Base-by-base conservation (phyloP, 306 rosid genomes). In the Quercus suber region DNA sequence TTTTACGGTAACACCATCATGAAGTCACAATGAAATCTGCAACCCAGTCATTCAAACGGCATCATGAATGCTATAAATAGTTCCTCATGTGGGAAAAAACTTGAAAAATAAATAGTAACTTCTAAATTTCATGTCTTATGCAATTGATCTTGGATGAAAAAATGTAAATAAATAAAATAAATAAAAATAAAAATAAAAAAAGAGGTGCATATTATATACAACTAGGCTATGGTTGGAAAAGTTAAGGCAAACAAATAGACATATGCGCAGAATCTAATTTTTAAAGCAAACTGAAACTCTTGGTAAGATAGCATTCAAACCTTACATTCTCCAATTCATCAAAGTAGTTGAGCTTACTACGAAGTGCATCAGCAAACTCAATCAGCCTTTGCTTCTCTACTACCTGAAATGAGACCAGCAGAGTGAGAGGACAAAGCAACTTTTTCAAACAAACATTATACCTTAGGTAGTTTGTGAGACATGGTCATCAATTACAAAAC, bases 281-380 rank as follows among this genome's bases (percentile, higher is more conserved):
- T 37, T n/a, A 67, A 55, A 68, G 15, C 49, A 78, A 83, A 82
- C 76, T 59, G 65, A 84, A 84, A 81, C 82, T 82, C 87, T 86
- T 86, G 89, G 86, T 85, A 88, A 91, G 89, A 89, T 87, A 87
- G 93, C 92, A 87, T 85, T 85, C 97, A 85, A 94, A 92, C 97
- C 98, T 93, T 95, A 95, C 99, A 93, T 95, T 95, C 97, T 95
- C 99, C 93, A 95, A 92, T 89, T 95, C 99, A 85, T 91, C 98
- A 73, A 93, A 95, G 90, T 91, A 95, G 84, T 95, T 93, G 80
- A 93, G 97, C 86, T 91, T 95, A 90, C 91, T 93, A 61, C 93
- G 97, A 84, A 95, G 96, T 77, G 99, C 97, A 73, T 95, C 99
- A 0, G 90, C 89, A 88, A 95, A 95, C 71, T 95, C 99, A 75